These are phyloP conservation scores for Diaporthe ilicicola DNA, from an alignment of 2,329 filamentous ascomycete genomes.

Conservation along the genomic window DNA sequence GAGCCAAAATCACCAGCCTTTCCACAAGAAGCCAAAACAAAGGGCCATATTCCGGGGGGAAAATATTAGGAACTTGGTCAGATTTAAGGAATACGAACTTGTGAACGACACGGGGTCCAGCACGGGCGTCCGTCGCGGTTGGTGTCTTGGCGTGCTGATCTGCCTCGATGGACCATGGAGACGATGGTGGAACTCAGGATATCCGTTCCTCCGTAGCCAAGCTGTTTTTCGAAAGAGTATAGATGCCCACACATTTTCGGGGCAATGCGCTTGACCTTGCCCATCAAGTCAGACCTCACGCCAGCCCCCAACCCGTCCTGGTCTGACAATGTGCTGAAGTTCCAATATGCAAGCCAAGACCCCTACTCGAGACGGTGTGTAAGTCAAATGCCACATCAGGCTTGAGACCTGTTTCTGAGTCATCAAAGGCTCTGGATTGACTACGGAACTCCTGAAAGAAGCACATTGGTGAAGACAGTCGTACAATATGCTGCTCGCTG, in stretches of 20 bases:
- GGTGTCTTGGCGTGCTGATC: not conserved
- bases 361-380: not conserved
- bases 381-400: not conserved
- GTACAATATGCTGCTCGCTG: not conserved
- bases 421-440: not conserved
- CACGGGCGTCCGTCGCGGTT: not conserved
- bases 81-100: not conserved
- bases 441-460: not conserved
- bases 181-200: no score
- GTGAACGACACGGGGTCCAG: not conserved
- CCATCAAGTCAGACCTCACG: not conserved
- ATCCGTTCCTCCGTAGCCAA: no score
- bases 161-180: not conserved
- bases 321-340: not conserved
- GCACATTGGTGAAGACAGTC: not conserved
- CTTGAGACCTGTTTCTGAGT: not conserved
- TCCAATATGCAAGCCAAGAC: not conserved
- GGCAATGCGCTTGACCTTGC: not conserved
- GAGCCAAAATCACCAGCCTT: not conserved
- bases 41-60: not conserved
- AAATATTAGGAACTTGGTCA: constrained; percentile 3
- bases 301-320: not conserved
- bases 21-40: constrained; percentile 1
- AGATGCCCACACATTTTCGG: not conserved
- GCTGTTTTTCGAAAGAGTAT: not conserved